Evolutionary conservation across 192 early-diverging fungal genomes (phyloP).

Genomic region (Umbelopsis sp.): DNA sequence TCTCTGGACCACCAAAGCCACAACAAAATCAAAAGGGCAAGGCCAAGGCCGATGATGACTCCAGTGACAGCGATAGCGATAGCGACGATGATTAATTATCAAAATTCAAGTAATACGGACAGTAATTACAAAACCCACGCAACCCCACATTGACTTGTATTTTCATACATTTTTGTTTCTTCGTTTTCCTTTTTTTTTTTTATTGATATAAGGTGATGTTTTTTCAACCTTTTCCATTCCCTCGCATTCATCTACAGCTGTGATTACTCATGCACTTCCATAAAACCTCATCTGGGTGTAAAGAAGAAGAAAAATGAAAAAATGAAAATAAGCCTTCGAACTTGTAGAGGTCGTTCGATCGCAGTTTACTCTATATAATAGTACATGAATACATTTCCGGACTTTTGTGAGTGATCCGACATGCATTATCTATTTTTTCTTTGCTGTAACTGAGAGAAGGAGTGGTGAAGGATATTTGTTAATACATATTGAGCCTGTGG

Average conservation of each 20-base stretch:
- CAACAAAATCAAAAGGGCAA: constrained; percentile 15
- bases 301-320: background rate
- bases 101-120: background rate
- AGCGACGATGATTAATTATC: constrained; percentile 27
- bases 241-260: background rate
- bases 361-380: background rate
- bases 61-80: constrained; percentile 14
- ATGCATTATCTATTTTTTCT: background rate
- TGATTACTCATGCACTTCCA: constrained; percentile 13
- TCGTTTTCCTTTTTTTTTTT: background rate
- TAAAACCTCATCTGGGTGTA: constrained; percentile 14
- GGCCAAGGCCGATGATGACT: constrained; percentile 21
- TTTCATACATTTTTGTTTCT: background rate
- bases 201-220: background rate
- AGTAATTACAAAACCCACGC: background rate
- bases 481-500: too few species aligned
- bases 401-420: background rate
- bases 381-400: constrained; percentile 7
- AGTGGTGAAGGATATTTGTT: background rate
- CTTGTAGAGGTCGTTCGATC: background rate
- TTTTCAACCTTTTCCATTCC: background rate
- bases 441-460: background rate
- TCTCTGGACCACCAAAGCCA: constrained; percentile 39
- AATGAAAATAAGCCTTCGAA: background rate
- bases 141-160: background rate